These are phyloP conservation scores for Claviceps sorghi DNA, from an alignment of 2,329 filamentous ascomycete genomes.

Conservation along the genomic window DNA sequence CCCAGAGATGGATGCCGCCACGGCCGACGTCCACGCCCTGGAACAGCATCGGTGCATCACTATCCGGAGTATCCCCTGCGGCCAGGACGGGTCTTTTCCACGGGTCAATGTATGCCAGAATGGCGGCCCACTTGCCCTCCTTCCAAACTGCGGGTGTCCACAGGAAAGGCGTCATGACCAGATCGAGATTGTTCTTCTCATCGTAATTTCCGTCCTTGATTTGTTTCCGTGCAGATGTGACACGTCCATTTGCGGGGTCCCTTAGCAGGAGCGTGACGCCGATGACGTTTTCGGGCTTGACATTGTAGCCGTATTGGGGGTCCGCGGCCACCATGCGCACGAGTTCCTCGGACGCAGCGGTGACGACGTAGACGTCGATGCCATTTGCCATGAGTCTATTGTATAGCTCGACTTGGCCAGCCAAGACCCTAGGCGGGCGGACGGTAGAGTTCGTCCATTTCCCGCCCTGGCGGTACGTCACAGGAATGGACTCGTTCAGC, in stretches of 20 bases:
- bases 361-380: slow-evolving; percentile 29
- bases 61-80: slow-evolving; percentile 27
- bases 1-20: slow-evolving; percentile 27
- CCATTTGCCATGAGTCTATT: slow-evolving; percentile 27
- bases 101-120: slow-evolving; percentile 26
- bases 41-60: slow-evolving; percentile 30
- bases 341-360: slow-evolving; percentile 27
- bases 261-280: slow-evolving; percentile 25
- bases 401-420: slow-evolving; percentile 28
- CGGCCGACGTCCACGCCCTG: slow-evolving; percentile 27
- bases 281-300: slow-evolving; percentile 28
- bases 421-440: slow-evolving; percentile 22
- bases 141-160: slow-evolving; percentile 30
- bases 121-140: slow-evolving; percentile 28
- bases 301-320: slow-evolving; percentile 30
- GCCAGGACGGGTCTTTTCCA: slow-evolving; percentile 29
- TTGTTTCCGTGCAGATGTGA: slow-evolving; percentile 25
- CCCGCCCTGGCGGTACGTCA: slow-evolving; percentile 22
- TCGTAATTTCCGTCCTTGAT: slow-evolving; percentile 23
- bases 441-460: slow-evolving; percentile 16
- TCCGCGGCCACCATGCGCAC: slow-evolving; percentile 31
- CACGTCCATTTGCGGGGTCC: slow-evolving; percentile 13
- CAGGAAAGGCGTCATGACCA: slow-evolving; percentile 25
- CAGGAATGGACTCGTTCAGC: slow-evolving; percentile 21
- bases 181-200: slow-evolving; percentile 22